Percentiles rank a stretch among this genome's conserved stretches.
Evolutionary conservation across 176 grass and related monocot species (phyloP).

Genomic region (Carex scoparia): DNA sequence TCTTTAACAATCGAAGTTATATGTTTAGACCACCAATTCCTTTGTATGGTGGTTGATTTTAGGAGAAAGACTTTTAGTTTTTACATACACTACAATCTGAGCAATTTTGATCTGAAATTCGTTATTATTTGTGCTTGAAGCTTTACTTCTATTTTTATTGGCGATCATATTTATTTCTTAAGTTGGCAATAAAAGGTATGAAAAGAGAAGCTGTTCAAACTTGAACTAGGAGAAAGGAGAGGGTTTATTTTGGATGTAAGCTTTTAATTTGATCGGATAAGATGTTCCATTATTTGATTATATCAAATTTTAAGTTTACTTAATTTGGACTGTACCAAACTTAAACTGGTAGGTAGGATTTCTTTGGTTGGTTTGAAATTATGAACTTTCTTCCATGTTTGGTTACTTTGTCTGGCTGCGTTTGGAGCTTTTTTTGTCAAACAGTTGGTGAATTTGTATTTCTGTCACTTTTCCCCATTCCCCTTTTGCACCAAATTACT

Average conservation of each 20-base stretch:
- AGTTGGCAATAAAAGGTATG: not conserved
- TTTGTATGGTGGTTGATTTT: not conserved
- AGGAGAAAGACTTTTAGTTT: not conserved
- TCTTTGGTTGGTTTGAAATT: slow-evolving; percentile 26
- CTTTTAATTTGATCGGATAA: not conserved
- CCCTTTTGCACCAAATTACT: slow-evolving; percentile 9
- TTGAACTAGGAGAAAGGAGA: not conserved
- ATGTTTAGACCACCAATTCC: not conserved
- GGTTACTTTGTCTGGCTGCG: not conserved
- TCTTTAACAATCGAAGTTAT: not conserved
- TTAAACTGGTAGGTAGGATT: slow-evolving; percentile 17
- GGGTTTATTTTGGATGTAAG: not conserved
- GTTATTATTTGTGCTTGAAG: not conserved
- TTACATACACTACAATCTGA: not conserved
- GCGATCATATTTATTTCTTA: not conserved
- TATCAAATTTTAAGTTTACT: not conserved
- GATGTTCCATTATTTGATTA: not conserved
- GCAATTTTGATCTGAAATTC: not conserved
- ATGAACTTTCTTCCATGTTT: slow-evolving; percentile 11
- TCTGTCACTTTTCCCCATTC: not conserved
- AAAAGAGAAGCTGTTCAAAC: not conserved
- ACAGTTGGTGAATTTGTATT: slow-evolving; percentile 17
- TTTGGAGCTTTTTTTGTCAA: slow-evolving; percentile 18
- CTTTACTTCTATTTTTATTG: not conserved
- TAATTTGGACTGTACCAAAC: not conserved